Evolutionary conservation across 306 rosid genomes (phyloP).

Genomic region (Glycine latifolia): DNA sequence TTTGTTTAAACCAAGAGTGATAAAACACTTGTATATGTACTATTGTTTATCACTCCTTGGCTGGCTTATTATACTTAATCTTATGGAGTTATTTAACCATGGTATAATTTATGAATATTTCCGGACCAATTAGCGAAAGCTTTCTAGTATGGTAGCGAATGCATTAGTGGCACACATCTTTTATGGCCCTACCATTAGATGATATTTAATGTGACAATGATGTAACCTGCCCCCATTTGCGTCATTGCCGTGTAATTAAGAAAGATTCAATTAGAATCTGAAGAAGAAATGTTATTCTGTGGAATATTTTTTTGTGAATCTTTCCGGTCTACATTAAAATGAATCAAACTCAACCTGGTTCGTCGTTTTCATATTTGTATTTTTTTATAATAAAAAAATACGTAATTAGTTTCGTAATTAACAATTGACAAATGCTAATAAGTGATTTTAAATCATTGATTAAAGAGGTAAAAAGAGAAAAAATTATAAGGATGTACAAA

Average conservation of each 20-base stretch:
- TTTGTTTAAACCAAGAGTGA: background rate
- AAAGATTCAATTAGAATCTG: constrained; percentile 28
- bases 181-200: constrained; percentile 47
- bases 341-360: constrained; percentile 7
- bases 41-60: background rate
- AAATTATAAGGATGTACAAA: too few species aligned
- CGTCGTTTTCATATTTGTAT: too few species aligned
- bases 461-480: too few species aligned
- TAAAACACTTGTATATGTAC: background rate
- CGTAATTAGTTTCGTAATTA: too few species aligned
- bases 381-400: too few species aligned
- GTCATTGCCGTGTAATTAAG: constrained; percentile 33
- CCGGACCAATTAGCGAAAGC: constrained; percentile 16
- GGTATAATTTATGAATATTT: background rate
- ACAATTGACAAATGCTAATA: too few species aligned
- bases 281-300: background rate
- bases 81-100: constrained; percentile 17
- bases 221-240: constrained; percentile 7
- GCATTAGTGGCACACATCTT: constrained; percentile 44
- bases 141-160: constrained; percentile 26
- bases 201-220: constrained; percentile 1
- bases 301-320: constrained; percentile 24
- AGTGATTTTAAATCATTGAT: too few species aligned
- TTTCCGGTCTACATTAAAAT: constrained; percentile 4
- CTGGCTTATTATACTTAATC: constrained; percentile 18